Conservation (phyloP, 1,284 basidiomycete genomes). For the Trametes polyzona region DNA sequence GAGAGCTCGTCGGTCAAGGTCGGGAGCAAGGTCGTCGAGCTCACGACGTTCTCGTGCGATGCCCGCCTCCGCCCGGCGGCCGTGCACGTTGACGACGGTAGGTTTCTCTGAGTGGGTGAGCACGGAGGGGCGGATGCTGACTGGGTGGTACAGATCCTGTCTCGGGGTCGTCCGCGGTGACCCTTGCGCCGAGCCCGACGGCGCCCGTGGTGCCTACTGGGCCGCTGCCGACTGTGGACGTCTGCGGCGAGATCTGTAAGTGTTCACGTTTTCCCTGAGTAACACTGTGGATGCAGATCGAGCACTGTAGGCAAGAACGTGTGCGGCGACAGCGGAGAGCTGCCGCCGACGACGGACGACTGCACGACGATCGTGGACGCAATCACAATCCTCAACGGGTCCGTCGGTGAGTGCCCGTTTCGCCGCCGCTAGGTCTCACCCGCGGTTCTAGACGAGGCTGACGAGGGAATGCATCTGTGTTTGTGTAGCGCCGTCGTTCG, state of each 20-base stretch:
- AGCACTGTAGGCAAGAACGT: conserved; percentile 19
- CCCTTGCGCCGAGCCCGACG: background rate
- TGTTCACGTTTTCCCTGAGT: background rate
- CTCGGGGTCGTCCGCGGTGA: background rate
- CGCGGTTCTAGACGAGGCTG: background rate
- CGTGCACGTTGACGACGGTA: background rate
- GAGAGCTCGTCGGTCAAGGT: conserved; percentile 11
- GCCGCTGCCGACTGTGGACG: conserved; percentile 11
- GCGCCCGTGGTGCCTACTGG: background rate
- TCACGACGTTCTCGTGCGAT: conserved; percentile 25
- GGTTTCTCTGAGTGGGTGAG: background rate
- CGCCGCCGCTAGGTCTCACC: background rate
- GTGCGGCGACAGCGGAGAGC: conserved; percentile 20
- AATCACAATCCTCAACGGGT: conserved; percentile 28
- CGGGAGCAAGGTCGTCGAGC: conserved; percentile 16
- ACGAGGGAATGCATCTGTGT: background rate
- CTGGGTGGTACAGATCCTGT: background rate
- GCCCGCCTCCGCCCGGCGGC: background rate
- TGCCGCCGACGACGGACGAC: conserved; percentile 28
- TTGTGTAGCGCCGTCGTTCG: conserved; percentile 27
- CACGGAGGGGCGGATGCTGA: background rate
- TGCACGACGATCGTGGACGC: conserved; percentile 26
- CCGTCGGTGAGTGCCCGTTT: conserved; percentile 13
- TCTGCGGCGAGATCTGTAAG: conserved; percentile 26
- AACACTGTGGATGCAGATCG: background rate